phyloP scores from a whole-genome alignment of 2,329 filamentous ascomycete species.

The Fusarium globosum region DNA sequence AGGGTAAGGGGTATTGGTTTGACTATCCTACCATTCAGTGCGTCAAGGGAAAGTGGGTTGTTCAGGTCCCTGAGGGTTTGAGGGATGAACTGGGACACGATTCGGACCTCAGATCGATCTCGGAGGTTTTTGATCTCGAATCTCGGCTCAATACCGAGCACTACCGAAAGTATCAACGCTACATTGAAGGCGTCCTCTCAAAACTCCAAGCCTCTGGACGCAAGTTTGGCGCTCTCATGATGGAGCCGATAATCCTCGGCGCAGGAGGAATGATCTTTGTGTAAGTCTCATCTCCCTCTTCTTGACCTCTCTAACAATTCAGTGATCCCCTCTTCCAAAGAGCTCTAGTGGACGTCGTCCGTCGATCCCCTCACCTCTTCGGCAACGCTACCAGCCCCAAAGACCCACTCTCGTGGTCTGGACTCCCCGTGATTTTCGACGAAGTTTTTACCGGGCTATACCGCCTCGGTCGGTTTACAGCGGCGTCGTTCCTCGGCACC shows the following conservation, averaged over 20 bases:
- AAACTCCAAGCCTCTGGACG: constrained; percentile 65
- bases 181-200: constrained; percentile 67
- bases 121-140: constrained; percentile 70
- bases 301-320: constrained; percentile 14
- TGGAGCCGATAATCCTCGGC: constrained; percentile 84
- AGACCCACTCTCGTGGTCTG: constrained; percentile 66
- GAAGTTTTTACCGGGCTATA: constrained; percentile 91
- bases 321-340: constrained; percentile 86
- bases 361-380: constrained; percentile 68
- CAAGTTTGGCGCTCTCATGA: constrained; percentile 80
- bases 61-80: constrained; percentile 66
- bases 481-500: constrained; percentile 75
- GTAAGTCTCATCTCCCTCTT: constrained; percentile 56
- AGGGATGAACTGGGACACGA: constrained; percentile 57
- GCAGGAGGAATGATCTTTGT: constrained; percentile 87
- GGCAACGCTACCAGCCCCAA: constrained; percentile 36
- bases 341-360: constrained; percentile 74
- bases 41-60: constrained; percentile 72
- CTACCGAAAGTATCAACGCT: constrained; percentile 65
- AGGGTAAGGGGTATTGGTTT: constrained; percentile 82
- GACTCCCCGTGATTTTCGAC: constrained; percentile 83
- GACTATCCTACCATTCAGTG: constrained; percentile 80
- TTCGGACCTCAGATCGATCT: constrained; percentile 59
- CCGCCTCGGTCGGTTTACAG: constrained; percentile 78
- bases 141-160: constrained; percentile 57